Conservation (phyloP, 208 protist genomes). For the Acanthamoeba sp. region DNA sequence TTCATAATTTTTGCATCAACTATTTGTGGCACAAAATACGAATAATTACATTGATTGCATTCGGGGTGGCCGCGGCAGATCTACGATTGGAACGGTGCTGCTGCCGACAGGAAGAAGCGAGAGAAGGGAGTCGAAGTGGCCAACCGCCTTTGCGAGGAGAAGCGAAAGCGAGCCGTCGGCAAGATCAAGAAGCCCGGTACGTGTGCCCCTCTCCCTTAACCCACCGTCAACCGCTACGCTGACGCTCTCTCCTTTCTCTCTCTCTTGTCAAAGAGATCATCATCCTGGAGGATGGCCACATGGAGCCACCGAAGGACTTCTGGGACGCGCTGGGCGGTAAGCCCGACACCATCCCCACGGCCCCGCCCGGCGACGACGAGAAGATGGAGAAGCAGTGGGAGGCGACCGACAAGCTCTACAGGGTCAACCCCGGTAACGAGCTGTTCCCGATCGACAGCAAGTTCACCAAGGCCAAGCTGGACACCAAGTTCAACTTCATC, state of each 20-base stretch:
- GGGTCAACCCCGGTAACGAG: conserved; percentile 44
- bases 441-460: conserved; percentile 48
- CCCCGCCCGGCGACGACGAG: conserved; percentile 26
- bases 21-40: no score
- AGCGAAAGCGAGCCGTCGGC: conserved; percentile 4
- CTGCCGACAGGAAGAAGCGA: conserved; percentile 37
- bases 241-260: no score
- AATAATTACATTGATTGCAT: not conserved
- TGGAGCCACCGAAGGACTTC: conserved; percentile 52
- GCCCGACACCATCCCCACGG: conserved; percentile 38
- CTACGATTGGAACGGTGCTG: conserved; percentile 53
- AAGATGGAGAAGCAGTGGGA: conserved; percentile 38
- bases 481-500: conserved; percentile 65
- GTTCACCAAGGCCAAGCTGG: conserved; percentile 41
- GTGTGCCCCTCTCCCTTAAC: not conserved
- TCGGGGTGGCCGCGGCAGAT: not conserved
- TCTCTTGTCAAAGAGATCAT: conserved; percentile 29
- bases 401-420: conserved; percentile 41
- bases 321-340: conserved; percentile 53
- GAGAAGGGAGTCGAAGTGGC: conserved; percentile 51
- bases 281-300: conserved; percentile 60
- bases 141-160: not conserved
- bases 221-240: not conserved
- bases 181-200: conserved; percentile 16
- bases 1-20: no score